A percentile compares a stretch with the other conserved stretches of the same genome.
phyloP scores from a whole-genome alignment of 2,329 filamentous ascomycete genomes.

The Colletotrichum tabaci region DNA sequence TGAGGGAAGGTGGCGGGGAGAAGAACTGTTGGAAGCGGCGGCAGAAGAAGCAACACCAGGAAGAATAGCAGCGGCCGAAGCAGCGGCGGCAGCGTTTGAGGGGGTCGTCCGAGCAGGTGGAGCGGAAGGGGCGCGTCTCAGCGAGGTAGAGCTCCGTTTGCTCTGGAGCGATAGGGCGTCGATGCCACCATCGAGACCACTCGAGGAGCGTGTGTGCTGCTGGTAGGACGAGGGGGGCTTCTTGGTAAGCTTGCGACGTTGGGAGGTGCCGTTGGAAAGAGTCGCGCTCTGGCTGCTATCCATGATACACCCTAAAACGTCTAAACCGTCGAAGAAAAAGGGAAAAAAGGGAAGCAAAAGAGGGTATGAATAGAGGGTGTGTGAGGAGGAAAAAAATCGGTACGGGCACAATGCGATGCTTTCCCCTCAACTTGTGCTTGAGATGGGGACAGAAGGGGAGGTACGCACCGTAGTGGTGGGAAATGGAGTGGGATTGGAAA shows the following conservation, averaged over 20 bases:
- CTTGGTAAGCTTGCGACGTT: conserved; percentile 75
- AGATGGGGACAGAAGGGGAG: conserved; percentile 10
- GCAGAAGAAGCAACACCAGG: conserved; percentile 14
- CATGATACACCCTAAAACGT: conserved; percentile 57
- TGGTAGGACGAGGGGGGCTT: conserved; percentile 69
- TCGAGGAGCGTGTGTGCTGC: conserved; percentile 57
- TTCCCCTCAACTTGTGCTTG: conserved; percentile 25
- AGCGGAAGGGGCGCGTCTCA: conserved; percentile 73
- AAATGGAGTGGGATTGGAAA: neutral
- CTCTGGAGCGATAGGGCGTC: conserved; percentile 72
- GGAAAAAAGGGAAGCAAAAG: conserved; percentile 19
- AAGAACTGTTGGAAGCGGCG: conserved; percentile 60
- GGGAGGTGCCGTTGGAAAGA: conserved; percentile 62
- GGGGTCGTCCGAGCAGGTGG: conserved; percentile 63
- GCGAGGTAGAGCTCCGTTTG: conserved; percentile 75
- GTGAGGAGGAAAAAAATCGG: conserved; percentile 42
- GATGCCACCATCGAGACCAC: conserved; percentile 67
- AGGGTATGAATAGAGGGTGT: conserved; percentile 42
- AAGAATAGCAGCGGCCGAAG: conserved; percentile 44
- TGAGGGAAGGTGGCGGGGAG: conserved; percentile 62
- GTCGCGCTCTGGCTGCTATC: conserved; percentile 57
- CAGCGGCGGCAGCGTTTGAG: conserved; percentile 55
- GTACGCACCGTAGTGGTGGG: neutral
- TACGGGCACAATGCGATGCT: conserved; percentile 32
- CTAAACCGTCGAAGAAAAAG: conserved; percentile 42